A percentile compares a stretch with the other conserved stretches of the same genome.
These are phyloP conservation scores for Penicillium sp. DNA, from an alignment of 2,329 filamentous ascomycete genomes.

Conservation along the genomic window DNA sequence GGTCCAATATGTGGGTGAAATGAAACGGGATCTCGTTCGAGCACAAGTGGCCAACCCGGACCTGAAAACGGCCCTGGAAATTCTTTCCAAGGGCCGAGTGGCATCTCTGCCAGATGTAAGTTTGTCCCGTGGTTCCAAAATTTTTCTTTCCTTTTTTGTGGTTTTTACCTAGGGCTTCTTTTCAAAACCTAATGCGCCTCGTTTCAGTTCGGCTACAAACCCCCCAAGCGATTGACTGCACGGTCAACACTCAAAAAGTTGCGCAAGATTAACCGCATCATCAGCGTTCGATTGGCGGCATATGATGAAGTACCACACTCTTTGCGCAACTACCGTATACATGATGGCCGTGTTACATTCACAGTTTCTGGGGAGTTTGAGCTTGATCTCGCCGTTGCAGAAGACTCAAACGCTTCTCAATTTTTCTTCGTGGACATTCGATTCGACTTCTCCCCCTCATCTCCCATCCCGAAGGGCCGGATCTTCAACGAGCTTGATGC, in stretches of 20 bases:
- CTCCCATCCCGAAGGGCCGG: slow-evolving; percentile 64
- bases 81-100: slow-evolving; percentile 77
- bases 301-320: slow-evolving; percentile 81
- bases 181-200: slow-evolving; percentile 21
- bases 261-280: slow-evolving; percentile 78
- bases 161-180: too few species aligned
- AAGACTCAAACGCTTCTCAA: slow-evolving; percentile 79
- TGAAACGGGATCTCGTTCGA: slow-evolving; percentile 72
- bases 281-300: slow-evolving; percentile 81
- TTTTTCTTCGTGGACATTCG: slow-evolving; percentile 95
- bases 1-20: slow-evolving; percentile 67
- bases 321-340: slow-evolving; percentile 77
- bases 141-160: too few species aligned
- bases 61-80: slow-evolving; percentile 82
- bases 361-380: slow-evolving; percentile 83
- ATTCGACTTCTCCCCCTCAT: slow-evolving; percentile 75
- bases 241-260: slow-evolving; percentile 75
- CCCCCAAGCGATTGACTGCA: slow-evolving; percentile 70
- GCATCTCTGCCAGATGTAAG: slow-evolving; percentile 78
- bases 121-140: slow-evolving; percentile 21
- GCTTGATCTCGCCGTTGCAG: slow-evolving; percentile 86
- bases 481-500: slow-evolving; percentile 70
- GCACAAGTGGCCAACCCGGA: slow-evolving; percentile 88
- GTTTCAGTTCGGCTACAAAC: slow-evolving; percentile 72
- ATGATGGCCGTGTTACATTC: slow-evolving; percentile 89